Conservation (phyloP, 2,329 filamentous ascomycete genomes). For the Penicillium palitans region DNA sequence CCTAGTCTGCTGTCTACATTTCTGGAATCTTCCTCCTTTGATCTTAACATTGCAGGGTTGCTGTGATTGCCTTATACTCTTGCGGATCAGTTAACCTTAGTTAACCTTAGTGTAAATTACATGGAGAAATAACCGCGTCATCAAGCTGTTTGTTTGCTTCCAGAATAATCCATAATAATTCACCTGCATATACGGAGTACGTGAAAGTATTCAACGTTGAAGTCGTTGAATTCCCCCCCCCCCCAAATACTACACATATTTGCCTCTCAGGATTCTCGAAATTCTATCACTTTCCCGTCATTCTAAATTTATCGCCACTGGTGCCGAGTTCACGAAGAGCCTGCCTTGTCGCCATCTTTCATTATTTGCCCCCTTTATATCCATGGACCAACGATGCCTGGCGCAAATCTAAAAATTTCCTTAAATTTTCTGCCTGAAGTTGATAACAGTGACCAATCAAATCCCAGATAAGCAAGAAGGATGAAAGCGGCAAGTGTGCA, state of each 20-base stretch:
- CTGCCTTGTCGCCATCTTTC: background rate
- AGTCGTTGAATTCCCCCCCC: no score
- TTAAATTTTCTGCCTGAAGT: background rate
- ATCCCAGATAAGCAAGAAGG: background rate
- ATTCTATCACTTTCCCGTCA: background rate
- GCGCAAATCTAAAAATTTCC: background rate
- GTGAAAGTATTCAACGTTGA: background rate
- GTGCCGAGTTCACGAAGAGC: background rate
- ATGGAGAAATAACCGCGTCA: background rate
- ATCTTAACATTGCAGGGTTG: background rate
- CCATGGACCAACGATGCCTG: conserved; percentile 2
- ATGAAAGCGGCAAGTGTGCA: background rate
- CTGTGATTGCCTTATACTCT: background rate
- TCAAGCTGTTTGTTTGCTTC: background rate
- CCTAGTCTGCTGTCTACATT: background rate
- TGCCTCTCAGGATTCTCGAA: background rate
- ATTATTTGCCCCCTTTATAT: conserved; percentile 4
- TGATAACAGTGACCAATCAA: background rate
- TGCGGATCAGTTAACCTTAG: background rate
- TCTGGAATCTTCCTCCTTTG: background rate
- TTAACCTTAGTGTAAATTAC: background rate
- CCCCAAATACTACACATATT: background rate
- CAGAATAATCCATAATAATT: background rate
- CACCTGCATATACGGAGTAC: background rate
- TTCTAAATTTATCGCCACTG: background rate